Percentiles rank a stretch among this genome's conserved stretches.
Conservation (phyloP, 768 basidiomycete species). For the Stropharia rugosoannulata region DNA sequence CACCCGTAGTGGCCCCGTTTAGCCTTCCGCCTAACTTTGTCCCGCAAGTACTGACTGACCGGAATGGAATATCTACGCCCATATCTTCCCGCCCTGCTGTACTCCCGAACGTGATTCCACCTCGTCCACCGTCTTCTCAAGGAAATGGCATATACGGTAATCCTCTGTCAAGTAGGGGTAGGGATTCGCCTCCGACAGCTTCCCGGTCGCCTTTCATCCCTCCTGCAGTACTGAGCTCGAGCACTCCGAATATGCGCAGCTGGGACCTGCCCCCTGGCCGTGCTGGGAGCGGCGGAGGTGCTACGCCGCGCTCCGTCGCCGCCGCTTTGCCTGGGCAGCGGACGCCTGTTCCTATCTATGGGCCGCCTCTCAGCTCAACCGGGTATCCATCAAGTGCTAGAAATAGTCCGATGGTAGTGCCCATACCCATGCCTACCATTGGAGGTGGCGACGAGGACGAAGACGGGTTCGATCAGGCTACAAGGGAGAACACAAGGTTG, state of each 20-base stretch:
- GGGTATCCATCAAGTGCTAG: conserved; percentile 1
- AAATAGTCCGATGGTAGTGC: conserved; percentile 2
- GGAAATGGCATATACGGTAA: conserved; percentile 16
- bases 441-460: conserved; percentile 18
- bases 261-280: not conserved
- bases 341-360: conserved; percentile 13
- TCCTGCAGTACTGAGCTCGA: not conserved
- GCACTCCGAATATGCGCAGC: not conserved
- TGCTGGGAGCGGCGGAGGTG: not conserved
- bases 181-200: not conserved
- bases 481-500: conserved; percentile 19
- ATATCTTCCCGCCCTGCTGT: conserved; percentile 8
- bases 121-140: conserved; percentile 1
- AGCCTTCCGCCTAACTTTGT: conserved; percentile 20
- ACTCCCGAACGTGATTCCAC: conserved; percentile 8
- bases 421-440: conserved; percentile 6
- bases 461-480: conserved; percentile 20
- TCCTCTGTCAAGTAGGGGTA: conserved; percentile 12
- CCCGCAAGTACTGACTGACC: conserved; percentile 18
- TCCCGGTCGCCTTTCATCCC: conserved; percentile 3
- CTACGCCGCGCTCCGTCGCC: conserved; percentile 14
- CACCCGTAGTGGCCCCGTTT: conserved; percentile 13
- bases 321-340: conserved; percentile 13
- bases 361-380: conserved; percentile 4
- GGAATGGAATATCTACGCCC: conserved; percentile 19